Evolutionary conservation across 2,329 filamentous ascomycete species (phyloP).

Genomic region (Capronia epimyces): DNA sequence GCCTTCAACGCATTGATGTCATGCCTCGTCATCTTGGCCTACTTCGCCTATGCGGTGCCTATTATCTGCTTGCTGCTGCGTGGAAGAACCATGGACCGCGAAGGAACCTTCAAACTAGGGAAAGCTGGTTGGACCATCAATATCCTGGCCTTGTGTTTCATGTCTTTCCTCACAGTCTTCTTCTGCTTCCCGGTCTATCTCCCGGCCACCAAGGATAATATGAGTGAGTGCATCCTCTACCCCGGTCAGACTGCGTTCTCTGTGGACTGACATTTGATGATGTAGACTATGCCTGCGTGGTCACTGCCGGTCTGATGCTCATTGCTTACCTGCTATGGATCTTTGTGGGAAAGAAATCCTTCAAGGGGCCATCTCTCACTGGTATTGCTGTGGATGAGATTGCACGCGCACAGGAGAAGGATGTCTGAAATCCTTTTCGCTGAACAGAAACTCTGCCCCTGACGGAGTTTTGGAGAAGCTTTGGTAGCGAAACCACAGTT

Average conservation of each 20-base stretch:
- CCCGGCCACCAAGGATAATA: background rate
- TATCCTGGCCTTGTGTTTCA: background rate
- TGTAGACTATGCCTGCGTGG: background rate
- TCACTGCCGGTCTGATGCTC: background rate
- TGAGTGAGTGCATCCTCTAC: background rate
- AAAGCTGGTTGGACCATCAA: conserved; percentile 40
- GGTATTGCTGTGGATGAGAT: background rate
- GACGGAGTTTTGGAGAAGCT: too few relatives aligned
- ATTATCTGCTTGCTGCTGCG: conserved; percentile 42
- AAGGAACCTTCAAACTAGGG: conserved; percentile 47
- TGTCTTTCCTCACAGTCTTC: background rate
- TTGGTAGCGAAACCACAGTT: too few relatives aligned
- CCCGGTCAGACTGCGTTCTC: background rate
- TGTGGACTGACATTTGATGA: background rate
- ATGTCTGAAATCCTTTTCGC: too few relatives aligned
- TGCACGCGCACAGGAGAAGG: too few relatives aligned
- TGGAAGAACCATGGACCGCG: conserved; percentile 42
- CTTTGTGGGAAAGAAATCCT: background rate
- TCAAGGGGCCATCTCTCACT: background rate
- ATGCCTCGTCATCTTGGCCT: conserved; percentile 46
- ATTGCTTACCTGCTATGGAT: background rate
- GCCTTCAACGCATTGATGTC: conserved; percentile 4
- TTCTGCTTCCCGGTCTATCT: background rate
- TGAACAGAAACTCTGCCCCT: too few relatives aligned
- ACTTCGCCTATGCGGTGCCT: conserved; percentile 43